Percentiles rank a stretch among this genome's conserved stretches.
phyloP scores from a whole-genome alignment of 192 early-diverging fungal species.

The Anaeromyces robustus region DNA sequence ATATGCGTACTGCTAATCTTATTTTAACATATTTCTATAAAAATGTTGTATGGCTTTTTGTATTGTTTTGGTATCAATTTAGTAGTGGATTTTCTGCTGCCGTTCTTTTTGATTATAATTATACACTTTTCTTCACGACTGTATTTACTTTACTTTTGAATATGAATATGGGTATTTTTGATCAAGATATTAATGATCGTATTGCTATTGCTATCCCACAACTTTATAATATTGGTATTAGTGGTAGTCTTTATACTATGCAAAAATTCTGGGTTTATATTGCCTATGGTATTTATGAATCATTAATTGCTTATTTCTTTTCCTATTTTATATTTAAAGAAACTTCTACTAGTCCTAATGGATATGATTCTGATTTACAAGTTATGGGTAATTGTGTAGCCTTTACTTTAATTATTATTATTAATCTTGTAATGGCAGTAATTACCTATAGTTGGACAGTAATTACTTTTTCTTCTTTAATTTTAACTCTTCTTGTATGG shows the following conservation, averaged over 20 bases:
- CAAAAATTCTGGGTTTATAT: constrained; percentile 72
- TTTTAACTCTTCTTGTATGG: constrained; percentile 47
- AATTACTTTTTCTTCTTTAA: constrained; percentile 46
- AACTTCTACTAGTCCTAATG: constrained; percentile 24
- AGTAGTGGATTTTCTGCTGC: constrained; percentile 52
- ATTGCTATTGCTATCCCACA: constrained; percentile 30
- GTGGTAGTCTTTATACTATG: constrained; percentile 65
- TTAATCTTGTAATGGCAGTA: constrained; percentile 62
- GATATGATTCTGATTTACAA: constrained; percentile 31
- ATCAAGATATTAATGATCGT: constrained; percentile 53
- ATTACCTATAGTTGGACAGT: constrained; percentile 79
- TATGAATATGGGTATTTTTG: constrained; percentile 29
- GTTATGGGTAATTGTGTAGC: constrained; percentile 71
- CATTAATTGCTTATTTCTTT: constrained; percentile 64
- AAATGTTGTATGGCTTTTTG: constrained; percentile 83
- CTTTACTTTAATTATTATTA: constrained; percentile 57
- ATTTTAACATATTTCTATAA: constrained; percentile 94
- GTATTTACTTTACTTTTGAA: constrained; percentile 84
- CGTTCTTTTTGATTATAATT: constrained; percentile 50
- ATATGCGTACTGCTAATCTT: constrained; percentile 76
- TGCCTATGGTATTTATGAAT: constrained; percentile 84
- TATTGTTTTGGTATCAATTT: constrained; percentile 89
- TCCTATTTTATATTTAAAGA: constrained; percentile 49
- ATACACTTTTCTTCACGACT: constrained; percentile 85
- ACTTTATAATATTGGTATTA: constrained; percentile 73